phyloP scores from a whole-genome alignment of 2,329 filamentous ascomycete genomes.

The Lachnellula arida region DNA sequence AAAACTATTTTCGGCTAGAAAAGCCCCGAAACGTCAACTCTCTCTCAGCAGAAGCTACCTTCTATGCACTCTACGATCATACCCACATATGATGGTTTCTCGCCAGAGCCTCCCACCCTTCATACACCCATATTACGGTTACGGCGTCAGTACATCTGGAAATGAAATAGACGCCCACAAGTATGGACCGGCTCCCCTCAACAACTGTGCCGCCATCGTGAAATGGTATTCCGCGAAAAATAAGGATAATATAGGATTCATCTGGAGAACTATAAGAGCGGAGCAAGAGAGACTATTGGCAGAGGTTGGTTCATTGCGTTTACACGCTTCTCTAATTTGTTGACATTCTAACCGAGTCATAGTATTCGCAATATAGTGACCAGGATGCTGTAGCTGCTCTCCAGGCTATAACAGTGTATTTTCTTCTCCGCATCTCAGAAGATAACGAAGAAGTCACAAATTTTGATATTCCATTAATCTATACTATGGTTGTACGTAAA shows the following conservation, averaged over 20 bases:
- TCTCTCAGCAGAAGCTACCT: conserved; percentile 16
- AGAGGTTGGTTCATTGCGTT: conserved; percentile 8
- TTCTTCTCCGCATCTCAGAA: conserved; percentile 17
- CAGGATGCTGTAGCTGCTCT: conserved; percentile 14
- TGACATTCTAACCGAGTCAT: not conserved
- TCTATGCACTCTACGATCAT: conserved; percentile 13
- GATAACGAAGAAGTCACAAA: conserved; percentile 10
- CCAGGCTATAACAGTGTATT: conserved; percentile 17
- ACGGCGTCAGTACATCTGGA: not conserved
- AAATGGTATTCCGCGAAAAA: conserved; percentile 13
- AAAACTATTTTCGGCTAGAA: conserved; percentile 11
- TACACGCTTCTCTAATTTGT: not conserved
- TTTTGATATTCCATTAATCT: conserved; percentile 16
- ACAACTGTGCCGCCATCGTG: conserved; percentile 11
- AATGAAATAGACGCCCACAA: not conserved
- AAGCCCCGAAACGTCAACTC: not conserved
- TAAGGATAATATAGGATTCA: conserved; percentile 10
- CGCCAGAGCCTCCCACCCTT: conserved; percentile 12
- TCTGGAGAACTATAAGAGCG: conserved; percentile 17
- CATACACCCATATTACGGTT: conserved; percentile 12
- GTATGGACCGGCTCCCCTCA: conserved; percentile 1
- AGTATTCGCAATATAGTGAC: conserved; percentile 9
- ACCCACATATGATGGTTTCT: conserved; percentile 19
- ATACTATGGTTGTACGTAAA: conserved; percentile 14
- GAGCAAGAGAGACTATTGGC: conserved; percentile 17